Evolutionary conservation across 257 asterid species (phyloP).

Genomic region (Rehmannia glutinosa): DNA sequence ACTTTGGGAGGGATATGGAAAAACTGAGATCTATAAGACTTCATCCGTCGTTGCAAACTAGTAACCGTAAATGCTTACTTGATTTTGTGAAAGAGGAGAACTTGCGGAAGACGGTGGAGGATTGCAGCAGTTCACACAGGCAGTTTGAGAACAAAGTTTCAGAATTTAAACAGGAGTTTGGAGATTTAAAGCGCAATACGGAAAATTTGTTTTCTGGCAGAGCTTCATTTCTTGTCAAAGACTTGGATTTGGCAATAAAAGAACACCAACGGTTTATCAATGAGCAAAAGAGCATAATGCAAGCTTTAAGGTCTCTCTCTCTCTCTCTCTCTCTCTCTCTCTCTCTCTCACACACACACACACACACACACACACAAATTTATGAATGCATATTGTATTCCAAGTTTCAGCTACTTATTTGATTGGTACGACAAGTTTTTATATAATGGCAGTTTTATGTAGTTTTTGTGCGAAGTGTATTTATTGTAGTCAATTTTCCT

Average conservation of each 20-base stretch:
- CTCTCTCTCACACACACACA: background rate
- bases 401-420: constrained; percentile 5
- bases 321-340: constrained; percentile 17
- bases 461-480: background rate
- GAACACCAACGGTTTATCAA: constrained; percentile 60
- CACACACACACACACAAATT: constrained; percentile 3
- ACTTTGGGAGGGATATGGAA: constrained; percentile 80
- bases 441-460: background rate
- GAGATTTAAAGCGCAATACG: constrained; percentile 69
- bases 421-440: background rate
- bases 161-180: constrained; percentile 85
- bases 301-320: constrained; percentile 67
- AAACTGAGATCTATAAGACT: constrained; percentile 70
- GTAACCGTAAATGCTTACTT: constrained; percentile 65
- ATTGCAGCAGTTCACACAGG: constrained; percentile 77
- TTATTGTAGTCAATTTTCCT: background rate
- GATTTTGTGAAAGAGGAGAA: constrained; percentile 92
- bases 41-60: constrained; percentile 60
- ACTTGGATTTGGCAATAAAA: constrained; percentile 60
- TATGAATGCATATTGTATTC: background rate
- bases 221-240: constrained; percentile 67
- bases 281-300: constrained; percentile 96
- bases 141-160: constrained; percentile 91
- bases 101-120: constrained; percentile 72
- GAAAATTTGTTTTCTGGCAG: constrained; percentile 68